Base-by-base conservation (phyloP, 805 yeast genomes). In the Cyberlindnera mycetangii region DNA sequence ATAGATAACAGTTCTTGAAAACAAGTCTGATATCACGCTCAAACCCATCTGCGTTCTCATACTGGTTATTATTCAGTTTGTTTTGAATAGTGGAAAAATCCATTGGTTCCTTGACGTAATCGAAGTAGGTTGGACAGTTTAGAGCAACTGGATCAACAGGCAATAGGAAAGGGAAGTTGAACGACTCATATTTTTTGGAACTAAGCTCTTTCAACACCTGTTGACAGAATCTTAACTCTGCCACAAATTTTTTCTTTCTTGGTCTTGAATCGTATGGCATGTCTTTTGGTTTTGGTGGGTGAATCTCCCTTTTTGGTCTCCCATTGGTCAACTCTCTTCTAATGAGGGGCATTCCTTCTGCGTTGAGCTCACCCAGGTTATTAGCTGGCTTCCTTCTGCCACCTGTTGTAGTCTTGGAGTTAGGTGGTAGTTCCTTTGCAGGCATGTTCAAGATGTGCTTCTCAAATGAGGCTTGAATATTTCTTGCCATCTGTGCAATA, bases 121-220 rank as follows among this genome's bases (percentile, higher is more conserved):
- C 95, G 54, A 78, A 78, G 65, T 93, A 93, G 35, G 89, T 80
- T 22, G 99, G 99, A 54, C 95, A 83, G 58, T 88, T 89, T 59
- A 92, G 75, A 14, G 96, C 95, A 25, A 90, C 89, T 0, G 97
- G 93, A 65, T 93, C 98, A 33, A 93, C 99, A 1, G 99, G 98
- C 47, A 78, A 84, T 59, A 92, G 66, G 58, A 93, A 93, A 24
- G 99, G 97, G 68, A 83, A 93, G 53, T 92, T 83, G 60, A 85
- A 83, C 35, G 81, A 75, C 57, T 85, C 88, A 64, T 89, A 85
- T 68, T 89, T 90, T 66, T 92, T 92, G 15, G 86, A 79, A 46
- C 71, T 72, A 60, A 93, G 71, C 58, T 93, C 99, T 61, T 85
- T 87, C 44, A 93, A 66, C 4, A 90, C 79, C 61, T 79, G 85